phyloP scores from a whole-genome alignment of 1,139 yeast genomes.

The Candida sanyaensis region DNA sequence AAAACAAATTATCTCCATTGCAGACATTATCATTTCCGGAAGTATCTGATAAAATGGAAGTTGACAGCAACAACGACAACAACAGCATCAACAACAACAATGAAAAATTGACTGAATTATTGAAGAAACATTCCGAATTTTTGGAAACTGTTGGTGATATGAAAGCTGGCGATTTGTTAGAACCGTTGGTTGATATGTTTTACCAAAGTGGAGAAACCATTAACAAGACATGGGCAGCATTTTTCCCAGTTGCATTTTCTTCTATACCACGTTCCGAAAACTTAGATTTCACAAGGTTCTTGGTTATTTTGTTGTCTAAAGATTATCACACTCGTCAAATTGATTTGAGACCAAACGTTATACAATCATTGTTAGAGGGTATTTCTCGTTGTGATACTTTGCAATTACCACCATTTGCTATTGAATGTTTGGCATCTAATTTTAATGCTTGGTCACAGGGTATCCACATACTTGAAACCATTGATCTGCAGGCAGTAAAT shows the following conservation, averaged over 20 bases:
- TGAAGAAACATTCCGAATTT: constrained; percentile 54
- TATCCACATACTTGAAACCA: constrained; percentile 75
- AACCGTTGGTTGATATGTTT: constrained; percentile 78
- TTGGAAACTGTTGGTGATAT: constrained; percentile 45
- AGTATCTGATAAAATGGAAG: constrained; percentile 25
- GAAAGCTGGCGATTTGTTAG: constrained; percentile 60
- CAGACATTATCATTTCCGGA: constrained; percentile 41
- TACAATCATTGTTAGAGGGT: constrained; percentile 82
- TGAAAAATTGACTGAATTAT: constrained; percentile 31
- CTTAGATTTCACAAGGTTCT: constrained; percentile 76
- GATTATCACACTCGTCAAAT: constrained; percentile 92
- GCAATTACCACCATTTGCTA: constrained; percentile 91
- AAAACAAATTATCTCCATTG: constrained; percentile 59
- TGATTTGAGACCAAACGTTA: constrained; percentile 83
- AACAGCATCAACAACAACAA: constrained; percentile 14
- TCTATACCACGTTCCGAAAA: constrained; percentile 78
- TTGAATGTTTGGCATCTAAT: constrained; percentile 84
- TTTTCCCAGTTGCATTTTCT: constrained; percentile 79
- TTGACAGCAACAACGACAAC: constrained; percentile 21
- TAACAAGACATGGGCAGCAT: constrained; percentile 79
- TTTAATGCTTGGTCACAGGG: constrained; percentile 94
- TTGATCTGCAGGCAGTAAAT: constrained; percentile 64
- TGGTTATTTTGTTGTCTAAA: constrained; percentile 79
- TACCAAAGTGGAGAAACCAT: constrained; percentile 81
- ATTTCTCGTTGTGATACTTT: constrained; percentile 70